Conservation (phyloP, 257 asterid genomes). For the Ilex asprella region DNA sequence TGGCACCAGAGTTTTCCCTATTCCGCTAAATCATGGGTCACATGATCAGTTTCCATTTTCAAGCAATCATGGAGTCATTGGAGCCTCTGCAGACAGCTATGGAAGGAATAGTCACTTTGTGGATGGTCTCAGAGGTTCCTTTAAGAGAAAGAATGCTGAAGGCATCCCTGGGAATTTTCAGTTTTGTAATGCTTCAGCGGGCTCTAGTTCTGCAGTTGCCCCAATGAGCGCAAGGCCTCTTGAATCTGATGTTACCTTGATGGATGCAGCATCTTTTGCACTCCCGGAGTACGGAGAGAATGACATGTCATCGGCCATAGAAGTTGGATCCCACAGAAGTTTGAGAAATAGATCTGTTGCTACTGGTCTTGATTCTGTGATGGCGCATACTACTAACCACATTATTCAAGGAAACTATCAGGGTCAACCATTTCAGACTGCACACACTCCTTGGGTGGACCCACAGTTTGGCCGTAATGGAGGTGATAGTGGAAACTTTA, state of each 20-base stretch:
- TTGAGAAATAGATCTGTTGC: slow-evolving; percentile 37
- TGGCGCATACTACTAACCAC: slow-evolving; percentile 33
- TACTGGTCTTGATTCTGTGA: slow-evolving; percentile 35
- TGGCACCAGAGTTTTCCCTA: slow-evolving; percentile 42
- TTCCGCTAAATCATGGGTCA: slow-evolving; percentile 47
- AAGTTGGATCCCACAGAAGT: slow-evolving; percentile 33
- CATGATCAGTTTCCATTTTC: slow-evolving; percentile 38
- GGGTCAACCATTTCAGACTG: slow-evolving; percentile 45
- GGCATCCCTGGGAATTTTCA: slow-evolving; percentile 35
- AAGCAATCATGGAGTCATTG: slow-evolving; percentile 18
- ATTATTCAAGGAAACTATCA: slow-evolving; percentile 52
- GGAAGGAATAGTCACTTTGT: slow-evolving; percentile 33
- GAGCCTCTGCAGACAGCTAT: slow-evolving; percentile 25
- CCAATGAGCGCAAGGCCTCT: slow-evolving; percentile 22
- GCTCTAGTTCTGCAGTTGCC: slow-evolving; percentile 53
- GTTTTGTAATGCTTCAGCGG: slow-evolving; percentile 32
- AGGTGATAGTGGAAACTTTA: slow-evolving; percentile 39
- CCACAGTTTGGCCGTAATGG: slow-evolving; percentile 37
- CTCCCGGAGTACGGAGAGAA: slow-evolving; percentile 29
- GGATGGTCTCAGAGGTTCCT: slow-evolving; percentile 43
- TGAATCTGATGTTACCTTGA: slow-evolving; percentile 29
- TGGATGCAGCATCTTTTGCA: slow-evolving; percentile 24
- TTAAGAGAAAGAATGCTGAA: slow-evolving; percentile 55
- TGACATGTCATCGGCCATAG: slow-evolving; percentile 22
- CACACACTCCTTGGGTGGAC: slow-evolving; percentile 62